Evolutionary conservation across 208 protist genomes (phyloP).

Genomic region (Balamuthia mandrillaris): DNA sequence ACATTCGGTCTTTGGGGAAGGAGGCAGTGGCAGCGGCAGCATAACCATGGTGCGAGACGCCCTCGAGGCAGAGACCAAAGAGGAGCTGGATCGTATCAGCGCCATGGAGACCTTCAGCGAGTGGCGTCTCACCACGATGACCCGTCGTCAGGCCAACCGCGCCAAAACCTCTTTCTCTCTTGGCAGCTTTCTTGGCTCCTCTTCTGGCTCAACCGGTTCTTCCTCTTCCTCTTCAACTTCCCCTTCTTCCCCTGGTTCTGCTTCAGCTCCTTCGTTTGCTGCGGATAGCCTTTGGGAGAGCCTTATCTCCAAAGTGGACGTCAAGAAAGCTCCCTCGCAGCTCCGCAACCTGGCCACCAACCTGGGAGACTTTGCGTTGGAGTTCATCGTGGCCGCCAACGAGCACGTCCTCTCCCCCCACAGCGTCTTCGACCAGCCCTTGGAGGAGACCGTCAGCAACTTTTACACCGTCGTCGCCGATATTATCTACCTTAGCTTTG

Average conservation of each 20-base stretch:
- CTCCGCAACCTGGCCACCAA: no score
- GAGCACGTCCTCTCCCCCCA: conserved; percentile 20
- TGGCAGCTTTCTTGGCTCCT: not conserved
- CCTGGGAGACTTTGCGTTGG: conserved; percentile 29
- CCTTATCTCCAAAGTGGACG: no score
- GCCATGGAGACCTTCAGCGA: conserved; percentile 34
- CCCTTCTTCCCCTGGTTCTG: not conserved
- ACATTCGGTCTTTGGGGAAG: not conserved
- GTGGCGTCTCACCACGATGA: conserved; percentile 36
- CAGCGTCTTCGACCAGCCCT: not conserved
- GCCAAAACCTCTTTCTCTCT: not conserved
- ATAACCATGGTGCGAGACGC: not conserved
- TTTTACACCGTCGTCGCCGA: conserved; percentile 14
- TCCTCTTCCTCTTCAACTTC: not conserved
- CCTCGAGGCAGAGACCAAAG: not conserved
- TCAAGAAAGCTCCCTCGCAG: no score
- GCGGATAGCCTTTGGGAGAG: no score
- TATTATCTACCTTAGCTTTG: no score
- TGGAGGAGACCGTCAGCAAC: not conserved
- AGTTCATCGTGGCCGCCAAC: conserved; percentile 40
- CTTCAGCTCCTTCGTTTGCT: not conserved
- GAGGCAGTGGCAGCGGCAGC: not conserved
- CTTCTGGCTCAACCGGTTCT: not conserved
- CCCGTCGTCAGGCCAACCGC: conserved; percentile 28
- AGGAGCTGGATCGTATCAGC: conserved; percentile 11